phyloP scores from a whole-genome alignment of 768 basidiomycete species.

The Coprinopsis sp. region DNA sequence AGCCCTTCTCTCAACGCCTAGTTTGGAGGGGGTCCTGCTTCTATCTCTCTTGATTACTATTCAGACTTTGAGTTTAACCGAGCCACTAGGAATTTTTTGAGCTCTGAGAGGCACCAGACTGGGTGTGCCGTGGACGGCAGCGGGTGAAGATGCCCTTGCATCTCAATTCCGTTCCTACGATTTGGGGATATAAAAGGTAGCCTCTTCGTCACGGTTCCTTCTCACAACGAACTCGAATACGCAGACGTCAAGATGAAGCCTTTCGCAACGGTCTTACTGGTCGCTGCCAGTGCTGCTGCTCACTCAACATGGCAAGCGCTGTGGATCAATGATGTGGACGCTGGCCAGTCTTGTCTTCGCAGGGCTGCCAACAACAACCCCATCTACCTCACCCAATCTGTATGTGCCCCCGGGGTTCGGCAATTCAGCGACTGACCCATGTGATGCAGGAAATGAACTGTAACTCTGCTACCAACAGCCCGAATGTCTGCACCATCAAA shows the following conservation, averaged over 20 bases:
- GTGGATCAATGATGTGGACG: constrained; percentile 48
- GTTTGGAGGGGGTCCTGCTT: too few relatives aligned
- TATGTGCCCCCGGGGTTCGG: constrained; percentile 15
- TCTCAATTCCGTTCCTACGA: too few relatives aligned
- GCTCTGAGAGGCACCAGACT: too few relatives aligned
- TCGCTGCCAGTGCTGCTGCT: constrained; percentile 38
- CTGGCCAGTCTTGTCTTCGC: constrained; percentile 43
- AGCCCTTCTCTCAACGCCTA: too few relatives aligned
- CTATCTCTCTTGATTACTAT: too few relatives aligned
- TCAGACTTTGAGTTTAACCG: too few relatives aligned
- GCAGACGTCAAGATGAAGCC: background rate
- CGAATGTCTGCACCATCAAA: constrained; percentile 38
- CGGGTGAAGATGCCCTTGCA: too few relatives aligned
- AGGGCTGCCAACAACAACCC: constrained; percentile 42
- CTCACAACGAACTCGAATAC: too few relatives aligned
- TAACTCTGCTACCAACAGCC: constrained; percentile 33
- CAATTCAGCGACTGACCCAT: background rate
- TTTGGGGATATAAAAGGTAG: too few relatives aligned
- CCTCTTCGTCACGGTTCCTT: too few relatives aligned
- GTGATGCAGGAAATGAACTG: constrained; percentile 43
- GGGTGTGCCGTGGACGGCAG: too few relatives aligned
- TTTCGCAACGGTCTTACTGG: constrained; percentile 1
- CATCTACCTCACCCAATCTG: constrained; percentile 35
- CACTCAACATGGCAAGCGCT: constrained; percentile 53
- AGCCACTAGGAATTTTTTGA: too few relatives aligned